Evolutionary conservation across 306 rosid genomes (phyloP), one percentile per base, ranked within the genome.

Genomic region (Parietaria judaica): DNA sequence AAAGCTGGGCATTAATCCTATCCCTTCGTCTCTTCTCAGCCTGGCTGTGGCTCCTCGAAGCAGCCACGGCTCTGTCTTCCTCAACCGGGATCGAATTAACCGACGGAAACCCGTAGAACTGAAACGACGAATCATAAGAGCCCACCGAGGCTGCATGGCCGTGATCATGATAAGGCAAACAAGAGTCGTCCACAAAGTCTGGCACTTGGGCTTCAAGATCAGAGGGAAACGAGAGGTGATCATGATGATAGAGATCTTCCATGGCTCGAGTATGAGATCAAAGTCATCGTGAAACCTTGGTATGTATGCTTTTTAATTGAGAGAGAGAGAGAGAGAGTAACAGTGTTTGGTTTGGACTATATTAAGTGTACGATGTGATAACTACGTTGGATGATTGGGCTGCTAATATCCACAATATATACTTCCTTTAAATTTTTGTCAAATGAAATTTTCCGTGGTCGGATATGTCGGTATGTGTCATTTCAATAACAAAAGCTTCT

Each of bases 11-110:
- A 83, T 88, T 94, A 72, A 94, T 94, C 58, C 99, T 74, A 56
- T 94, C 99, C 61, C 99, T 79, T 5, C 99, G 88, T 46, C 99
- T 60, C 75, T 94, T 94, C 81, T 94, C 99, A 0, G 99, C 97
- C 73, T 75, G 94, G 74, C 99, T 88, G 63, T 94, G 99, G 84
- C 94, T 88, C 70, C 76, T 88, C 64, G 99, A 88, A 69, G 94
- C 88, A 74, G 63, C 70, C 5, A 70, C 73, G 45, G 84, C 81
- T 79, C 80, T 83, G 44, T 83, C 94, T 62, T 84, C 62, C 70
- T 76, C 83, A 48, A 56, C 3, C 6, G 85, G 72, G 6, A 71
- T 12, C 2, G 84, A 69, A n/a, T n/a, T n/a, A 74, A 81, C 78
- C 1, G 88, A 65, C 23, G 87, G 84, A 43, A 77, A 66, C 13